These are phyloP conservation scores for Pseudogymnoascus sp. DNA, from an alignment of 2,329 filamentous ascomycete genomes.

Conservation along the genomic window DNA sequence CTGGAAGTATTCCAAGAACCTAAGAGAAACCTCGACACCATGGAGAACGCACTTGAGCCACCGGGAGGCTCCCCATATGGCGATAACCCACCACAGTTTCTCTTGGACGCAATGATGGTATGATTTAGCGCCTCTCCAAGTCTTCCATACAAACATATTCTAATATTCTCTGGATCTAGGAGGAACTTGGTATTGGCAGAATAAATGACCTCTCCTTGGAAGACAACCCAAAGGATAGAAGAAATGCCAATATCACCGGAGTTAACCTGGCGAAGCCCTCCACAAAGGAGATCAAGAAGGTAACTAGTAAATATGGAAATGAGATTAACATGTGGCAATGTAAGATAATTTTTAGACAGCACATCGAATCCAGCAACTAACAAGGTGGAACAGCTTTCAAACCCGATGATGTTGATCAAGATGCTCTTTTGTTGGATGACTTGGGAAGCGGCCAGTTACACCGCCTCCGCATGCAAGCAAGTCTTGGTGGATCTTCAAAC, in stretches of 20 bases:
- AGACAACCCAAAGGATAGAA: constrained; percentile 12
- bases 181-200: constrained; percentile 24
- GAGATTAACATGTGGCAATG: background rate
- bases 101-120: background rate
- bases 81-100: background rate
- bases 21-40: background rate
- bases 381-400: background rate
- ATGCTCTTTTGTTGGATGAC: background rate
- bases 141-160: background rate
- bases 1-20: too few relatives aligned
- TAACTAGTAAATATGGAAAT: background rate
- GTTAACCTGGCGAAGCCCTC: background rate
- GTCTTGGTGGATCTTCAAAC: background rate
- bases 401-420: constrained; percentile 9
- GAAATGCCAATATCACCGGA: background rate
- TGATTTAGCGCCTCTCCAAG: background rate
- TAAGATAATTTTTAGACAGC: background rate
- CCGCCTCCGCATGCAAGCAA: constrained; percentile 5
- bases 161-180: constrained; percentile 14
- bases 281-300: background rate
- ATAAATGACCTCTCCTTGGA: constrained; percentile 22
- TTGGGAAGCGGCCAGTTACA: constrained; percentile 9
- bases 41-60: background rate
- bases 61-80: background rate
- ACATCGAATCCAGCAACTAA: background rate